These are phyloP conservation scores for Vanrija humicola DNA, from an alignment of 1,284 basidiomycete genomes.

Conservation along the genomic window DNA sequence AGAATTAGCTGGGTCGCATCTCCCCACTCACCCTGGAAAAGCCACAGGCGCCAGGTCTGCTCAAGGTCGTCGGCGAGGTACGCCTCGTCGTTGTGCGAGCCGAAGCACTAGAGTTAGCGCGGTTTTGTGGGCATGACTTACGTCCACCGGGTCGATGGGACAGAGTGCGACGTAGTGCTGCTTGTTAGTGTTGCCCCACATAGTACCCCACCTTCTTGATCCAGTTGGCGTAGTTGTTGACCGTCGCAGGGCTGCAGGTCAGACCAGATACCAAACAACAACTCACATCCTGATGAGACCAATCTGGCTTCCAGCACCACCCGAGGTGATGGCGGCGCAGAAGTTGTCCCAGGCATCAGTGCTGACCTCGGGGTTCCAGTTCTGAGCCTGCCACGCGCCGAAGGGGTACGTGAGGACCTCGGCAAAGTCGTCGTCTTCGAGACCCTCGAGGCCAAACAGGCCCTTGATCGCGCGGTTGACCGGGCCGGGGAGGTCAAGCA, in stretches of 20 bases:
- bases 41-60: conserved; percentile 79
- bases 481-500: conserved; percentile 54
- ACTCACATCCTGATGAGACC: conserved; percentile 38
- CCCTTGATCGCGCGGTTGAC: conserved; percentile 58
- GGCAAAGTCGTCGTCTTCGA: conserved; percentile 74
- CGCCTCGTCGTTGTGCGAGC: conserved; percentile 65
- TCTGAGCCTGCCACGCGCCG: conserved; percentile 58
- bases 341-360: conserved; percentile 51
- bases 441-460: conserved; percentile 65
- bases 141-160: conserved; percentile 59
- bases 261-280: conserved; percentile 39
- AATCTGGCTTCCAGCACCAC: conserved; percentile 26
- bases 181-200: too few relatives aligned
- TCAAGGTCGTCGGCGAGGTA: conserved; percentile 62
- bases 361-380: conserved; percentile 67
- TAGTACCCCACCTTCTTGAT: conserved; percentile 59
- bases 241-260: conserved; percentile 45
- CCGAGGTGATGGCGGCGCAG: conserved; percentile 58
- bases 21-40: conserved; percentile 60
- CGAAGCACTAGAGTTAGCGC: conserved; percentile 66
- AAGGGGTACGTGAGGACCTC: conserved; percentile 56
- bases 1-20: not conserved
- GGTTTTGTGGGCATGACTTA: conserved; percentile 41
- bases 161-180: conserved; percentile 64
- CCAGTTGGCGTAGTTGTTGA: conserved; percentile 72